These are phyloP conservation scores for Furculomyces boomerangus DNA, from an alignment of 371 early-diverging fungal species.

Conservation along the genomic window DNA sequence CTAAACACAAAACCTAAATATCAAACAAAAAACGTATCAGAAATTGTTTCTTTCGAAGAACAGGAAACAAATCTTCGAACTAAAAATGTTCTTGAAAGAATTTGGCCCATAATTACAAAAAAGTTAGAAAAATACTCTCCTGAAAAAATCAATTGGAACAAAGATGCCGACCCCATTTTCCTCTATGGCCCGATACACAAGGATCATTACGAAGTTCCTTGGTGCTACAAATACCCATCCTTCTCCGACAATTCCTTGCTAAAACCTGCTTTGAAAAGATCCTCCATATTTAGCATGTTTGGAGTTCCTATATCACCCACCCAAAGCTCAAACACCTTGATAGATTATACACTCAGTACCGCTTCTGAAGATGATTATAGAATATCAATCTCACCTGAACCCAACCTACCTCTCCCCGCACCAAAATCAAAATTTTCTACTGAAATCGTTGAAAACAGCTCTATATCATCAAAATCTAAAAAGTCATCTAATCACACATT, in stretches of 20 bases:
- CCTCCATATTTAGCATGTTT: neutral
- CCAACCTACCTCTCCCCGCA: too few species aligned
- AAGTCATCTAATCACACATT: too few species aligned
- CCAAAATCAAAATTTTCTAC: too few species aligned
- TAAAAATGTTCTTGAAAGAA: neutral
- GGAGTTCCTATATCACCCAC: neutral
- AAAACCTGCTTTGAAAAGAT: slow-evolving; percentile 3
- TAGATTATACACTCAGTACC: too few species aligned
- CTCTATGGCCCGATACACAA: slow-evolving; percentile 22
- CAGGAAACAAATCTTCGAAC: neutral
- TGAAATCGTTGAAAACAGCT: too few species aligned
- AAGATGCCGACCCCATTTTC: slow-evolving; percentile 23
- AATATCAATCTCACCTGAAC: too few species aligned
- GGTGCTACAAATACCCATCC: slow-evolving; percentile 1
- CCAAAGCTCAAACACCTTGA: too few species aligned
- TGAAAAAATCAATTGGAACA: slow-evolving; percentile 25
- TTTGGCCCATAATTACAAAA: neutral
- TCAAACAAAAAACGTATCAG: neutral
- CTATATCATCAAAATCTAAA: too few species aligned
- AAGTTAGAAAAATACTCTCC: slow-evolving; percentile 12
- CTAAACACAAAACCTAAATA: neutral
- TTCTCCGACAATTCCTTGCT: neutral
- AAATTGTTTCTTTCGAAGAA: neutral
- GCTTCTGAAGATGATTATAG: too few species aligned
- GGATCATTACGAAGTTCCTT: slow-evolving; percentile 14